Conservation (phyloP, 2,329 filamentous ascomycete genomes). For the Penicillium sp. region DNA sequence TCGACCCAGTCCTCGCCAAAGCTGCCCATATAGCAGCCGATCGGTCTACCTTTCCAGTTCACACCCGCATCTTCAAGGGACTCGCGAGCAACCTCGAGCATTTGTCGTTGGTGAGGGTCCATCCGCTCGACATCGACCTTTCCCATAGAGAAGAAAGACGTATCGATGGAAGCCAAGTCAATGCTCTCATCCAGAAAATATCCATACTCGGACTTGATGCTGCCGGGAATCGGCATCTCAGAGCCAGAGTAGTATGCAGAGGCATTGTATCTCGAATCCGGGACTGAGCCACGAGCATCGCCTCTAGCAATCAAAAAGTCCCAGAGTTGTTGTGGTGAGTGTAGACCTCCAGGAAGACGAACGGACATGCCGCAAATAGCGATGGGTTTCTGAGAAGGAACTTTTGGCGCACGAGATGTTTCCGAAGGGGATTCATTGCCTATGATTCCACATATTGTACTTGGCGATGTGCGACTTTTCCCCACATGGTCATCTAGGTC, state of each 20-base stretch:
- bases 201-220: constrained; percentile 14
- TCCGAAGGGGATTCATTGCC: not conserved
- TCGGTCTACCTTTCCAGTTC: constrained; percentile 30
- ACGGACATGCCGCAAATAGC: constrained; percentile 28
- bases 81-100: constrained; percentile 36
- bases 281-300: constrained; percentile 22
- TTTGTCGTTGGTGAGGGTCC: constrained; percentile 35
- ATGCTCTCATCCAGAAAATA: constrained; percentile 32
- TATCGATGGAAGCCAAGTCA: constrained; percentile 12
- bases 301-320: constrained; percentile 22
- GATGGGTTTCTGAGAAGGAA: constrained; percentile 6
- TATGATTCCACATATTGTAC: not conserved
- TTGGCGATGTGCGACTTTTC: not conserved
- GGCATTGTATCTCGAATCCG: constrained; percentile 24
- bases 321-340: constrained; percentile 20
- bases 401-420: not conserved
- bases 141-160: not conserved
- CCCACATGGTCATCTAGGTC: not conserved
- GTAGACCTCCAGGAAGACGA: constrained; percentile 22
- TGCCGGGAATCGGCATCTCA: constrained; percentile 11
- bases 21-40: constrained; percentile 28
- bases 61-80: constrained; percentile 34
- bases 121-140: not conserved
- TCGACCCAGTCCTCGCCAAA: constrained; percentile 31
- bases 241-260: constrained; percentile 24